Evolutionary conservation across 345 rosid genomes (phyloP).

Genomic region (Arabidopsis suecica): DNA sequence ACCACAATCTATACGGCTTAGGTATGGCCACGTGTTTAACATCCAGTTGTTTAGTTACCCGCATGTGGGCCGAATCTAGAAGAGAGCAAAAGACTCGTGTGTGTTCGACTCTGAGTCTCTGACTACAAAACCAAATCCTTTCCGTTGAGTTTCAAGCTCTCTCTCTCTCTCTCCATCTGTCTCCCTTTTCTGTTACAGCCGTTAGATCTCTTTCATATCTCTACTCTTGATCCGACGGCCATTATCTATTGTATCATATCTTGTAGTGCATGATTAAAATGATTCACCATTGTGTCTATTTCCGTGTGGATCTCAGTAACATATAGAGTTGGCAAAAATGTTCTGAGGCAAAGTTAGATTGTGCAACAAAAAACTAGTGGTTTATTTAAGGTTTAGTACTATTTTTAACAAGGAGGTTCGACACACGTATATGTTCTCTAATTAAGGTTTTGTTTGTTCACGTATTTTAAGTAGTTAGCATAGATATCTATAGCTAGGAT

Average conservation of each 20-base stretch:
- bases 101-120: constrained; percentile 42
- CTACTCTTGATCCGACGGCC: constrained; percentile 27
- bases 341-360: background rate
- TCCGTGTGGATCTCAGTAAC: background rate
- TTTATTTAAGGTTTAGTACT: background rate
- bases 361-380: constrained; percentile 11
- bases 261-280: background rate
- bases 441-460: background rate
- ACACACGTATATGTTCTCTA: constrained; percentile 22
- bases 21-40: constrained; percentile 29
- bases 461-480: background rate
- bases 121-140: constrained; percentile 36
- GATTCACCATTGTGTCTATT: background rate
- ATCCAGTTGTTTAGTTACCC: constrained; percentile 7
- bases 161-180: background rate
- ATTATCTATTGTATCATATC: background rate
- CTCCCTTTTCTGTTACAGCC: background rate
- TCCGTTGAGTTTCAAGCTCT: constrained; percentile 23
- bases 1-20: constrained; percentile 35
- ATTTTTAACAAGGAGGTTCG: constrained; percentile 9
- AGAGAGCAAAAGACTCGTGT: constrained; percentile 41
- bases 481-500: background rate
- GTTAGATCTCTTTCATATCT: constrained; percentile 26
- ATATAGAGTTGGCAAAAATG: background rate
- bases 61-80: constrained; percentile 45